A percentile compares a stretch with the other conserved stretches of the same genome.
Conservation (phyloP, 1,139 yeast genomes). For the Saccharomyces pastorianus region DNA sequence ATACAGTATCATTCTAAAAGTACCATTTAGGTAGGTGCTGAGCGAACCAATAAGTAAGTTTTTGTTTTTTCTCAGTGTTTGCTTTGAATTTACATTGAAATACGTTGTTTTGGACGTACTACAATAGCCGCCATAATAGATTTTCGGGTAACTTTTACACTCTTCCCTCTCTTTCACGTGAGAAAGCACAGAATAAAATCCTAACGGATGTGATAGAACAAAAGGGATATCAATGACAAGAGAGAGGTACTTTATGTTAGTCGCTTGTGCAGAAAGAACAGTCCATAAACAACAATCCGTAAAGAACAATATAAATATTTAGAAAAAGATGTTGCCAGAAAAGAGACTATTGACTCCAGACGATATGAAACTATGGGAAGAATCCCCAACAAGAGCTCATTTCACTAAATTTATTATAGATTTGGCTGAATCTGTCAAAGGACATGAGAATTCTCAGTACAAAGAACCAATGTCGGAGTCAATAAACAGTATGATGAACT, state of each 20-base stretch:
- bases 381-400: conserved; percentile 42
- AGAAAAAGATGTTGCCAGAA: conserved; percentile 32
- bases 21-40: background rate
- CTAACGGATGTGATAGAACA: background rate
- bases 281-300: background rate
- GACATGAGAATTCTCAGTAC: conserved; percentile 47
- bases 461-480: conserved; percentile 32
- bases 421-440: conserved; percentile 62
- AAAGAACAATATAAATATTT: background rate
- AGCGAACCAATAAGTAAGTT: background rate
- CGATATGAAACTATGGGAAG: conserved; percentile 61
- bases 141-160: background rate
- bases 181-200: background rate
- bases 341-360: conserved; percentile 50
- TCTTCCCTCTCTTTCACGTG: background rate
- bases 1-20: background rate
- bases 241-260: background rate
- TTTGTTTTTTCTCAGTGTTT: background rate
- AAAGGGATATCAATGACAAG: background rate
- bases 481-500: conserved; percentile 32
- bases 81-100: background rate
- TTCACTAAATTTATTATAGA: conserved; percentile 48
- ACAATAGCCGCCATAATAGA: background rate
- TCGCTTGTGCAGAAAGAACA: background rate
- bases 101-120: background rate